A percentile compares a stretch with the other conserved stretches of the same genome.
Evolutionary conservation across 2,329 filamentous ascomycete genomes (phyloP).

Genomic region (Nigrospora osmanthi): DNA sequence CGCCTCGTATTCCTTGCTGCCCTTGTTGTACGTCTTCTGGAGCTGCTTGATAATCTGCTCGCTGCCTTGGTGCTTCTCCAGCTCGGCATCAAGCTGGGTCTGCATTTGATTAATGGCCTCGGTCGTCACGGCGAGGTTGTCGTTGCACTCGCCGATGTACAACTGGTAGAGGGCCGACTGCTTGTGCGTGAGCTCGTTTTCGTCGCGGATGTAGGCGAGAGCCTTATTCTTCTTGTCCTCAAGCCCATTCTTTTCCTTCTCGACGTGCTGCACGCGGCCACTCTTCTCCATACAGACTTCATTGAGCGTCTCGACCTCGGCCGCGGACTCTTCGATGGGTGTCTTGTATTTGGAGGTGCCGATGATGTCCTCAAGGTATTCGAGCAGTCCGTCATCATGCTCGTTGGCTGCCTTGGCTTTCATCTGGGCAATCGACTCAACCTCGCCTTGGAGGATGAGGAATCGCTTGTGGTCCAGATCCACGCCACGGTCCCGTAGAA

Average conservation of each 20-base stretch:
- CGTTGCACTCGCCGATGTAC: constrained; percentile 78
- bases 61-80: constrained; percentile 85
- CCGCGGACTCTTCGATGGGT: constrained; percentile 87
- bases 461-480: constrained; percentile 98
- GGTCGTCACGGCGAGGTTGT: constrained; percentile 81
- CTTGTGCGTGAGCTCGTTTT: constrained; percentile 86
- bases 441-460: constrained; percentile 92
- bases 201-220: constrained; percentile 77
- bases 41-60: constrained; percentile 86
- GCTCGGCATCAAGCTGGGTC: constrained; percentile 73
- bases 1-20: constrained; percentile 73
- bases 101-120: constrained; percentile 92
- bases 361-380: constrained; percentile 98
- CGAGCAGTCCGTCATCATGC: constrained; percentile 90
- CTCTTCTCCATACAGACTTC: constrained; percentile 95
- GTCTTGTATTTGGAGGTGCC: constrained; percentile 98
- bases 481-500: constrained; percentile 81
- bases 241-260: constrained; percentile 88
- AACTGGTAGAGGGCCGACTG: constrained; percentile 90
- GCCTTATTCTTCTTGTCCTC: constrained; percentile 98
- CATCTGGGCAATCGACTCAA: constrained; percentile 99
- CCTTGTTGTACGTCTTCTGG: constrained; percentile 74
- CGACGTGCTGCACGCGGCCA: constrained; percentile 89
- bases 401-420: constrained; percentile 93
- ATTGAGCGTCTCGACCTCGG: constrained; percentile 86